Percentiles rank a stretch among this genome's conserved stretches.
Conservation (phyloP, 352 stramenopile species). For the Pythium graminicola region DNA sequence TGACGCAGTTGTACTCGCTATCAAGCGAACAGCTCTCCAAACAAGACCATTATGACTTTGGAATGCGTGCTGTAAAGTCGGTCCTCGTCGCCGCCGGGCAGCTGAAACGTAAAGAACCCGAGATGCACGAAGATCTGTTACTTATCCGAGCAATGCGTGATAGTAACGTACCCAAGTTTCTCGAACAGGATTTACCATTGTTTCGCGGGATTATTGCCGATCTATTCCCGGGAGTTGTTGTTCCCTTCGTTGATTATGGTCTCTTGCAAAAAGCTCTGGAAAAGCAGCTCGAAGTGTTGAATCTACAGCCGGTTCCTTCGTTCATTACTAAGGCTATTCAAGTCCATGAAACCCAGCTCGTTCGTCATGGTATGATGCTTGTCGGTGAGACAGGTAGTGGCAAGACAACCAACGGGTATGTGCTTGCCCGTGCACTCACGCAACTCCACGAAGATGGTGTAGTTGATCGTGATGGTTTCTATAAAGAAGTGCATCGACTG, state of each 20-base stretch:
- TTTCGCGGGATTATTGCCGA: conserved; percentile 93
- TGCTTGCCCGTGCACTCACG: conserved; percentile 65
- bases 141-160: conserved; percentile 95
- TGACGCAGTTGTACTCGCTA: conserved; percentile 88
- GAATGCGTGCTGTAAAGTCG: conserved; percentile 91
- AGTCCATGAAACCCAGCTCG: conserved; percentile 87
- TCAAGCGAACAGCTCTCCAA: conserved; percentile 92
- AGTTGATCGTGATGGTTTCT: conserved; percentile 79
- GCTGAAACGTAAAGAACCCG: conserved; percentile 91
- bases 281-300: conserved; percentile 59
- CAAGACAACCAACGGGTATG: conserved; percentile 82
- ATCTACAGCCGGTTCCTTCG: conserved; percentile 78
- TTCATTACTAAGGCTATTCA: conserved; percentile 88
- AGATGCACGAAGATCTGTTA: conserved; percentile 92
- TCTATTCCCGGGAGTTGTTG: conserved; percentile 90
- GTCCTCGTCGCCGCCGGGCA: conserved; percentile 92
- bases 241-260: conserved; percentile 93
- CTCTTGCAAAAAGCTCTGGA: conserved; percentile 87
- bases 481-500: conserved; percentile 80
- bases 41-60: conserved; percentile 94
- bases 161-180: conserved; percentile 94
- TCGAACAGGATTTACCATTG: conserved; percentile 91
- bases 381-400: conserved; percentile 87
- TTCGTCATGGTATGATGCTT: conserved; percentile 94
- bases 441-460: conserved; percentile 75